A percentile compares a stretch with the other conserved stretches of the same genome.
phyloP scores from a whole-genome alignment of 73 alveolate genomes.

The Stentor coeruleus region DNA sequence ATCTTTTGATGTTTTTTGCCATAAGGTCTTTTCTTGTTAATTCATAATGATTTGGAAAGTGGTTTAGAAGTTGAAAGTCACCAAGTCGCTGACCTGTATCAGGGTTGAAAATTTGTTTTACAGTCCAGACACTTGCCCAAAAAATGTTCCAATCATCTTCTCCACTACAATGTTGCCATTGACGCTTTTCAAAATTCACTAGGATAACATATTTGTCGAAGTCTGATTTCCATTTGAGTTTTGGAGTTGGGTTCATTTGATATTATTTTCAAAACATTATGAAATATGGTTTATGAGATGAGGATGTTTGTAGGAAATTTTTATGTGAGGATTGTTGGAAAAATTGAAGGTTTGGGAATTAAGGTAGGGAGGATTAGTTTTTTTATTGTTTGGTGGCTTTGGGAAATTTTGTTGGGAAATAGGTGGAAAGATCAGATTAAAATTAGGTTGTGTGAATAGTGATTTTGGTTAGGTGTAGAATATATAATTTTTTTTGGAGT shows the following conservation, averaged over 20 bases:
- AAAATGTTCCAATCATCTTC: constrained; percentile 92
- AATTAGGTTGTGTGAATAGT: background rate
- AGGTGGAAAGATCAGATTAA: too few relatives aligned
- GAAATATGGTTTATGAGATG: too few relatives aligned
- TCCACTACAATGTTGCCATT: constrained; percentile 77
- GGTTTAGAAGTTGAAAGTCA: constrained; percentile 88
- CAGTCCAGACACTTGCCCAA: constrained; percentile 97
- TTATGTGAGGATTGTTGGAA: constrained; percentile 4
- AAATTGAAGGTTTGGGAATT: too few relatives aligned
- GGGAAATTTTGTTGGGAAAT: background rate
- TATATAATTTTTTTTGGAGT: background rate
- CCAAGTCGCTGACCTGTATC: constrained; percentile 79
- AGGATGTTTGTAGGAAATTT: too few relatives aligned
- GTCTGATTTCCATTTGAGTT: constrained; percentile 92
- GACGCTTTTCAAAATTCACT: constrained; percentile 89
- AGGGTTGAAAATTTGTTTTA: constrained; percentile 90
- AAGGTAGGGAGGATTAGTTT: too few relatives aligned
- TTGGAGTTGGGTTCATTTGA: constrained; percentile 29
- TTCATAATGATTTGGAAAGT: constrained; percentile 99
- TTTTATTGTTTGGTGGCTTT: too few relatives aligned
- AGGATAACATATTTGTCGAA: constrained; percentile 88
- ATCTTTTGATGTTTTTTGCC: constrained; percentile 98
- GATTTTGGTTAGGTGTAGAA: background rate
- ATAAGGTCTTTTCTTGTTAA: constrained; percentile 98
- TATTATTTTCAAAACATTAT: too few relatives aligned